phyloP scores from a whole-genome alignment of 2,329 filamentous ascomycete species.

The Stachybotrys chartarum region DNA sequence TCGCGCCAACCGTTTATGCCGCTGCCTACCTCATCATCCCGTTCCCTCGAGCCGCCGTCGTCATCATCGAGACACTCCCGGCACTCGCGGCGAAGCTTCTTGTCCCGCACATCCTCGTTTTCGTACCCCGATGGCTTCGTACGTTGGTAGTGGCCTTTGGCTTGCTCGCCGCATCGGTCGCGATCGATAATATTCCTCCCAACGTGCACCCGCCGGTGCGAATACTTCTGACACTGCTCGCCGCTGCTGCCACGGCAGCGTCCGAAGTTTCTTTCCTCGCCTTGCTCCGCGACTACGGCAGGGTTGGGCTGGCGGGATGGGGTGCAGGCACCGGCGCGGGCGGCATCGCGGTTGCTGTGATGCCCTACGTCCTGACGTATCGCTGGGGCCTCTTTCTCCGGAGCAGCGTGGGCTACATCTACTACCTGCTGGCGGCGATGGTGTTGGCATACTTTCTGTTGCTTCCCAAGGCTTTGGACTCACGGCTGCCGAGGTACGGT shows the following conservation, averaged over 20 bases:
- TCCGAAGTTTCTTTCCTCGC: slow-evolving; percentile 25
- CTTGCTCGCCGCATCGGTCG: slow-evolving; percentile 20
- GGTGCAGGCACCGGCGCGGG: slow-evolving; percentile 24
- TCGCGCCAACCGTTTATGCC: slow-evolving; percentile 21
- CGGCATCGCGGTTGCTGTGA: slow-evolving; percentile 16
- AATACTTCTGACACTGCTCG: slow-evolving; percentile 19
- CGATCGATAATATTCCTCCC: slow-evolving; percentile 20
- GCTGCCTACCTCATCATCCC: slow-evolving; percentile 28
- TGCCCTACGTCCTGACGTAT: slow-evolving; percentile 21
- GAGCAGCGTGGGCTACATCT: slow-evolving; percentile 17
- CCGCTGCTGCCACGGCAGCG: slow-evolving; percentile 18
- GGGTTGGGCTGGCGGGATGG: slow-evolving; percentile 25
- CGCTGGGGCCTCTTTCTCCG: slow-evolving; percentile 18
- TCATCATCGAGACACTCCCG: slow-evolving; percentile 23
- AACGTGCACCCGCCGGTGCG: slow-evolving; percentile 23
- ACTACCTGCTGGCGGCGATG: slow-evolving; percentile 16
- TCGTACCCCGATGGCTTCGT: slow-evolving; percentile 19
- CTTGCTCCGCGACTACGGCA: slow-evolving; percentile 19
- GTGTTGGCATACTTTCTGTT: slow-evolving; percentile 19
- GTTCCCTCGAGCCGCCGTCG: slow-evolving; percentile 20
- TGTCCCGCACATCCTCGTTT: slow-evolving; percentile 18
- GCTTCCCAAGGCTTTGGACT: slow-evolving; percentile 13
- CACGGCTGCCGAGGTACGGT: slow-evolving; percentile 6
- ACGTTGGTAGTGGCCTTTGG: slow-evolving; percentile 15
- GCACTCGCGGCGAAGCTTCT: slow-evolving; percentile 19